Conservation (phyloP, 495 filamentous ascomycete genomes). For the Amorphotheca resinae region DNA sequence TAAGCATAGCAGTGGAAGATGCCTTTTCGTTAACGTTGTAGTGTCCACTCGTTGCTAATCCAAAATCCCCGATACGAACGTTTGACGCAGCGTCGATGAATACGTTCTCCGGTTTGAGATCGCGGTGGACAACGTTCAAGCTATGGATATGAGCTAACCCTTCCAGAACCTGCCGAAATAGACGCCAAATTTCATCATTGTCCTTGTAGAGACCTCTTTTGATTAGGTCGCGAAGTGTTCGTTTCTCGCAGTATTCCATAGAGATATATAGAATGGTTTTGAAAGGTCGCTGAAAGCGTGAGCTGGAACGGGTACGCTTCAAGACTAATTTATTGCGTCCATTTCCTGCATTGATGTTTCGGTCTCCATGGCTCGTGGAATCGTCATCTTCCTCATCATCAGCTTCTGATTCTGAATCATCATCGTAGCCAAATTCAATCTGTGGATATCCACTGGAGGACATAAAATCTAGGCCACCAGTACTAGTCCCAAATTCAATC, state of each 20-base stretch:
- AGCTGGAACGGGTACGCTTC: slow-evolving; percentile 16
- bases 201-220: slow-evolving; percentile 59
- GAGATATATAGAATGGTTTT: slow-evolving; percentile 57
- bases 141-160: slow-evolving; percentile 83
- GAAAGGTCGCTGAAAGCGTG: slow-evolving; percentile 15
- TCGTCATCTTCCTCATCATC: slow-evolving; percentile 28
- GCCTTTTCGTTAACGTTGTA: slow-evolving; percentile 53
- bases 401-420: slow-evolving; percentile 32
- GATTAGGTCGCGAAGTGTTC: slow-evolving; percentile 87
- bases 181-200: slow-evolving; percentile 67
- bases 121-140: slow-evolving; percentile 86
- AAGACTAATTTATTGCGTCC: slow-evolving; percentile 10
- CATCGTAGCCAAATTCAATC: slow-evolving; percentile 67
- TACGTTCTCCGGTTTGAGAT: slow-evolving; percentile 96
- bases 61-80: slow-evolving; percentile 93
- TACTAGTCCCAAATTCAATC: slow-evolving; percentile 58
- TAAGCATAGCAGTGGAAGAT: slow-evolving; percentile 43
- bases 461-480: slow-evolving; percentile 84
- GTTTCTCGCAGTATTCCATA: slow-evolving; percentile 98
- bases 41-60: slow-evolving; percentile 81
- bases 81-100: slow-evolving; percentile 87
- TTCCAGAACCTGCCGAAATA: slow-evolving; percentile 86
- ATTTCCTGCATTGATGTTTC: slow-evolving; percentile 2
- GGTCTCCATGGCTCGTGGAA: slow-evolving; percentile 11
- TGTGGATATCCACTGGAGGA: slow-evolving; percentile 72